Base-by-base conservation (phyloP, 1,284 basidiomycete genomes). In the Fomitopsis pinicola region DNA sequence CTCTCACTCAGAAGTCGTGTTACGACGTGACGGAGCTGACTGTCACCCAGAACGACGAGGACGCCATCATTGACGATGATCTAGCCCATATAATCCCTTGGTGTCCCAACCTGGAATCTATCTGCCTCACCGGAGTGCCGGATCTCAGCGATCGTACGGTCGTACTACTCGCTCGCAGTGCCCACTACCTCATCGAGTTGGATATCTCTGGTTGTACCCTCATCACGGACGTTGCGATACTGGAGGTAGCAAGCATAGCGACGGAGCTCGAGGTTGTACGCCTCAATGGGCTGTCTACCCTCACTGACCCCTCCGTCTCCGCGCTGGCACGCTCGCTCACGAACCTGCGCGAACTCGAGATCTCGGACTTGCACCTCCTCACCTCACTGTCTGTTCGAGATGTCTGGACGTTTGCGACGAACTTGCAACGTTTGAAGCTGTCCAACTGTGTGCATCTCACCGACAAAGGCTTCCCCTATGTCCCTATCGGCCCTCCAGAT, bases 321-420 rank as follows among this genome's bases (percentile, higher is more conserved):
- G 82, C 84, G 14, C 82, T 97, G 63, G 88, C 88, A 7, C 86
- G 85, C 58, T 80, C 85, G 17, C 94, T 94, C 69, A 87, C 91
- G 1, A 82, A 86, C 58, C 82, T 97, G 15, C 78, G 91, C 59
- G 94, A 97, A 73, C 80, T 96, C 63, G 94, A 97, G 71, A 76
- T 97, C 9, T 87, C 86, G 65, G 80, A 85, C 64, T 86, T 93
- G 59, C 82, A 87, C n/a, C 77, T 87, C 42, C 73, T 97, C 63
- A 88, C 90, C 12, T 84, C 93, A 36, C 72, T 82, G 30, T 82
- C 91, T 1, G 80, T 91, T 17, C 83, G 91, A 61, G 88, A 94
- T 68, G 80, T 97, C n/a, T 96, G 94, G 88, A 82, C 86, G 19
- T 88, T 86, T 72, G 86, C 86, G 53, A 84, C 84, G 63, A 87